Evolutionary conservation across 2,329 filamentous ascomycete species (phyloP), one percentile per base, ranked within the genome.

Genomic region (Microsporum audouinii): DNA sequence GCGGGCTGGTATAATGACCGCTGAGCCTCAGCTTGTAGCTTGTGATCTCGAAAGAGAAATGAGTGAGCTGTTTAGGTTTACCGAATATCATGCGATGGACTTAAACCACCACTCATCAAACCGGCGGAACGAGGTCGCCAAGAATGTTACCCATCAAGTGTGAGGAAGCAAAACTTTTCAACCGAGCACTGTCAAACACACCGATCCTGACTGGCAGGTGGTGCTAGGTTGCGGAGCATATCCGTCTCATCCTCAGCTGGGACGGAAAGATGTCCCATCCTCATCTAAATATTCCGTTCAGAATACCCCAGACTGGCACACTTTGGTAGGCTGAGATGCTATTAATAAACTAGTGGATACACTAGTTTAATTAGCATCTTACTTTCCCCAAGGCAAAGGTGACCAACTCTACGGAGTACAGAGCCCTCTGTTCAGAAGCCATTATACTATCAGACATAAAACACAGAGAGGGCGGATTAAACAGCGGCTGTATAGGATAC

Each of bases 301-400:
- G 31, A 55, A 34, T 31, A 31, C 3, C 51, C 51, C 49, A 53
- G 12, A 23, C 17, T 23, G 51, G 6, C 51, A 55, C 29, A 36
- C 2, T 34, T 34, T 10, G 33, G 14, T 2, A 5, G 33, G 8
- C 29, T 36, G 10, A 5, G 29, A n/a, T 55, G 33, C 51, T 55
- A 55, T 55, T 34, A n/a, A 55, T 55, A 55, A 34, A 55, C 51
- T 55, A 55, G 51, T 36, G 51, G 33, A 34, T 34, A 55, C 51
- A 31, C 51, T 55, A 55, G 36, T 29, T 55, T 38, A 36, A 38
- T 29, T 12, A 34, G 33, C 5, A 12, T 31, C 27, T 47, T 23
- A 27, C 2, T 10, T 47, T 27, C 23, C 39, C n/a, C 39, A 43
- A 17, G n/a, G 10, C 43, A 47, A 8, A 47, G 23, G 23, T 23